A percentile compares a stretch with the other conserved stretches of the same genome.
These are phyloP conservation scores for Neofusicoccum sp. DNA, from an alignment of 2,329 filamentous ascomycete species.

Conservation along the genomic window DNA sequence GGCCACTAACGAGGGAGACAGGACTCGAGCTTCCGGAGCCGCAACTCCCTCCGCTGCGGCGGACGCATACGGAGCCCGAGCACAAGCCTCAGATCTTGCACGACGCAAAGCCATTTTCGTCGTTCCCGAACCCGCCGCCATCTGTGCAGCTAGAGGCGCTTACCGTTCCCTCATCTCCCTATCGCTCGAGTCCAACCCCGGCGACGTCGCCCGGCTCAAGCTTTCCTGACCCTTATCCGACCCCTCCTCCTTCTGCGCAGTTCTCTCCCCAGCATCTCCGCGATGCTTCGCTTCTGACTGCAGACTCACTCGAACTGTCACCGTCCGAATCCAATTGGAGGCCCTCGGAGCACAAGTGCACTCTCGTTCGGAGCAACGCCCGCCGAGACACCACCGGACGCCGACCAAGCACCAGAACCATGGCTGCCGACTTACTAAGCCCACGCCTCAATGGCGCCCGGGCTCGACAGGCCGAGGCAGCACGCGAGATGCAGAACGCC, in stretches of 20 bases:
- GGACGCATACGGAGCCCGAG: not conserved
- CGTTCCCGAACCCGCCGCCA: conserved; percentile 1
- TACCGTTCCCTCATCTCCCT: not conserved
- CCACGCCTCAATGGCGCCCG: conserved; percentile 41
- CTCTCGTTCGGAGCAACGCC: conserved; percentile 12
- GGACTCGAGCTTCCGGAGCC: not conserved
- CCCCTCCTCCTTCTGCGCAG: conserved; percentile 3
- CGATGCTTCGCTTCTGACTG: not conserved
- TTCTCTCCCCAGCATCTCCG: not conserved
- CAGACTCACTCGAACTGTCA: not conserved
- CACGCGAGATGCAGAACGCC: conserved; percentile 64
- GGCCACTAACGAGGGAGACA: conserved; percentile 10
- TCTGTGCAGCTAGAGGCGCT: not conserved
- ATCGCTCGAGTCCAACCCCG: not conserved
- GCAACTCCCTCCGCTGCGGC: not conserved
- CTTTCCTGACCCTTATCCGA: not conserved
- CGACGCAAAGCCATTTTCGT: not conserved
- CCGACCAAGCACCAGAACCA: conserved; percentile 6
- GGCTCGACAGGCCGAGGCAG: conserved; percentile 65
- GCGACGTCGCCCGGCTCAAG: not conserved
- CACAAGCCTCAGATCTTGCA: not conserved
- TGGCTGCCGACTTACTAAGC: conserved; percentile 7
- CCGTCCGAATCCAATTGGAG: not conserved
- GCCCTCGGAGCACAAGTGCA: not conserved
- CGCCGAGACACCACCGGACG: not conserved